phyloP scores from a whole-genome alignment of 495 filamentous ascomycete genomes.

The Xylaria grammica region DNA sequence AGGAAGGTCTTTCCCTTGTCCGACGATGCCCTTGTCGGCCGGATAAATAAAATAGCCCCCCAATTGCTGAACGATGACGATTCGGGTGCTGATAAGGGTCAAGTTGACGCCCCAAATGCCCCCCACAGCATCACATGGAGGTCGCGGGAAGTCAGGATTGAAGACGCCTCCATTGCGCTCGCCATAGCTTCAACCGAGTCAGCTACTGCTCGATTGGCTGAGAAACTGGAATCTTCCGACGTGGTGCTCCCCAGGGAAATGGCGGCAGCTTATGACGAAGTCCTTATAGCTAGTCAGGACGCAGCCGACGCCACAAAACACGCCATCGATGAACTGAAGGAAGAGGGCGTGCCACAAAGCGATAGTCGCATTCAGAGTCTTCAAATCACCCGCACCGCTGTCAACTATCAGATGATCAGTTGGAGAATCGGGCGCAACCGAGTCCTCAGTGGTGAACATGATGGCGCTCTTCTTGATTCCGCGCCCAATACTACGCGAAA shows the following conservation, averaged over 20 bases:
- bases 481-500: conserved; percentile 47
- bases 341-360: conserved; percentile 81
- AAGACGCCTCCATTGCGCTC: conserved; percentile 88
- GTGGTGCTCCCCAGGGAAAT: conserved; percentile 60
- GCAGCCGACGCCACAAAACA: conserved; percentile 90
- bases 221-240: conserved; percentile 65
- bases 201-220: conserved; percentile 59
- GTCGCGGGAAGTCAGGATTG: conserved; percentile 81
- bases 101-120: conserved; percentile 59
- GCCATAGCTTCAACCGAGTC: conserved; percentile 63
- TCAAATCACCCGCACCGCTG: conserved; percentile 88
- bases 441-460: conserved; percentile 77
- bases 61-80: conserved; percentile 69
- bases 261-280: conserved; percentile 87
- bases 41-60: conserved; percentile 75
- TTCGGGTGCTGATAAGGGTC: conserved; percentile 59
- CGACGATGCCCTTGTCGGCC: conserved; percentile 64
- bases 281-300: conserved; percentile 90
- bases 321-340: conserved; percentile 85
- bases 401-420: conserved; percentile 89
- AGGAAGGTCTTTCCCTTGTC: conserved; percentile 72
- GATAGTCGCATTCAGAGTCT: conserved; percentile 91
- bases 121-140: conserved; percentile 88
- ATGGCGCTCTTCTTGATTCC: conserved; percentile 69
- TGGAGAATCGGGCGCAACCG: conserved; percentile 95